phyloP scores from a whole-genome alignment of 106 monocot species.

The Cymbidium sinense region DNA sequence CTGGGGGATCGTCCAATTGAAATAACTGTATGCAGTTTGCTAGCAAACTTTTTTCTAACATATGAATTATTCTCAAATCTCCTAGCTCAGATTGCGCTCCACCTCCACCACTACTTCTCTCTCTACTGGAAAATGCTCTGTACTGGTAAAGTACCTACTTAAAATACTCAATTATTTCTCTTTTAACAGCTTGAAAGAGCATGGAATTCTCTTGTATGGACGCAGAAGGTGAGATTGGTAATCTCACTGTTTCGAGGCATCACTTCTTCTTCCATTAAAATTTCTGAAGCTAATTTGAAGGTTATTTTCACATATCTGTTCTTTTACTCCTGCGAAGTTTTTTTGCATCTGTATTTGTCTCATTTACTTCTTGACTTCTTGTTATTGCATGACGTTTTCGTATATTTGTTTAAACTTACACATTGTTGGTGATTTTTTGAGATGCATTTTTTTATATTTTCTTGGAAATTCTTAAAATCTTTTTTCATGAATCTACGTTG shows the following conservation, averaged over 20 bases:
- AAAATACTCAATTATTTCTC: constrained; percentile 6
- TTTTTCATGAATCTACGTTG: background rate
- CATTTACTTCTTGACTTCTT: background rate
- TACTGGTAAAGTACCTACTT: background rate
- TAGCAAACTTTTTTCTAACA: background rate
- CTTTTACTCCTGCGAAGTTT: background rate
- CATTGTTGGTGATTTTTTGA: background rate
- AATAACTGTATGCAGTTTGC: constrained; percentile 64
- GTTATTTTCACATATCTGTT: constrained; percentile 13
- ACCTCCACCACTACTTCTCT: background rate
- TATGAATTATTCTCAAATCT: background rate
- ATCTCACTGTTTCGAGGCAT: constrained; percentile 63
- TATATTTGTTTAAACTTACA: background rate
- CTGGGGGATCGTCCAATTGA: constrained; percentile 97
- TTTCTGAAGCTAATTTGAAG: constrained; percentile 24
- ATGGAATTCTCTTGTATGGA: constrained; percentile 77
- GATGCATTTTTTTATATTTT: background rate
- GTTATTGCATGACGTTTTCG: background rate
- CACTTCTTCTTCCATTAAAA: constrained; percentile 29
- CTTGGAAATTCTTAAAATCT: background rate
- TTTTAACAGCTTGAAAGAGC: constrained; percentile 80
- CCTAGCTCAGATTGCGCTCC: background rate
- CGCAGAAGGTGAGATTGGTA: constrained; percentile 54
- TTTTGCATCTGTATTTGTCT: constrained; percentile 1
- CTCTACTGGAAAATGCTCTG: background rate